phyloP scores from a whole-genome alignment of 2,329 filamentous ascomycete species.

The Westerdykella aurantiaca region DNA sequence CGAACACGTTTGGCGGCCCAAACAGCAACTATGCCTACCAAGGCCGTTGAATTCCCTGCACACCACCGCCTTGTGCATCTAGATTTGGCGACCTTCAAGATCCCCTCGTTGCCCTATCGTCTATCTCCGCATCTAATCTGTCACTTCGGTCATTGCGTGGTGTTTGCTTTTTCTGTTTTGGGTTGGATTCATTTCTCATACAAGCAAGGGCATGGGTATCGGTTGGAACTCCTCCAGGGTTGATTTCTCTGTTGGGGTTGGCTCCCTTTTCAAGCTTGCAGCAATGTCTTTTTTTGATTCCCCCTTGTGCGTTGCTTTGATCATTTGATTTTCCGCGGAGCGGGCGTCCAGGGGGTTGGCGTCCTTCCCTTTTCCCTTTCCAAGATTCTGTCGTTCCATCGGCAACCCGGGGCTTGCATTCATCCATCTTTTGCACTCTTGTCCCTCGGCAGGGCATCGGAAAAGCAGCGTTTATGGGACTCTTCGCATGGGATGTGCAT shows the following conservation, averaged over 20 bases:
- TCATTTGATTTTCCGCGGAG: slow-evolving; percentile 23
- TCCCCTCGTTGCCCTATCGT: too few relatives aligned
- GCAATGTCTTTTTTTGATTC: slow-evolving; percentile 33
- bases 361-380: slow-evolving; percentile 4
- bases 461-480: slow-evolving; percentile 11
- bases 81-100: too few relatives aligned
- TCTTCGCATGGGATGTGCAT: slow-evolving; percentile 11
- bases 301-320: slow-evolving; percentile 38
- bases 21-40: slow-evolving; percentile 30
- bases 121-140: slow-evolving; percentile 20
- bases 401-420: slow-evolving; percentile 1
- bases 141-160: slow-evolving; percentile 41
- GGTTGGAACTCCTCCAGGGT: slow-evolving; percentile 32
- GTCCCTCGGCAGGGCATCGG: slow-evolving; percentile 13
- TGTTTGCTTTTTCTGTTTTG: slow-evolving; percentile 29
- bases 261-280: slow-evolving; percentile 40
- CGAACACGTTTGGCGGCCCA: slow-evolving; percentile 30
- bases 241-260: slow-evolving; percentile 30
- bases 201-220: slow-evolving; percentile 37
- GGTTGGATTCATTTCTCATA: slow-evolving; percentile 31
- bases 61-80: too few relatives aligned
- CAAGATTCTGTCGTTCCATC: too few relatives aligned
- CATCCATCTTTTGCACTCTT: slow-evolving; percentile 11
- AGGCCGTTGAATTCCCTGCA: too few relatives aligned
- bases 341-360: slow-evolving; percentile 24